Conservation (phyloP, 2,329 filamentous ascomycete species). For the Magnaporthiopsis incrustans region DNA sequence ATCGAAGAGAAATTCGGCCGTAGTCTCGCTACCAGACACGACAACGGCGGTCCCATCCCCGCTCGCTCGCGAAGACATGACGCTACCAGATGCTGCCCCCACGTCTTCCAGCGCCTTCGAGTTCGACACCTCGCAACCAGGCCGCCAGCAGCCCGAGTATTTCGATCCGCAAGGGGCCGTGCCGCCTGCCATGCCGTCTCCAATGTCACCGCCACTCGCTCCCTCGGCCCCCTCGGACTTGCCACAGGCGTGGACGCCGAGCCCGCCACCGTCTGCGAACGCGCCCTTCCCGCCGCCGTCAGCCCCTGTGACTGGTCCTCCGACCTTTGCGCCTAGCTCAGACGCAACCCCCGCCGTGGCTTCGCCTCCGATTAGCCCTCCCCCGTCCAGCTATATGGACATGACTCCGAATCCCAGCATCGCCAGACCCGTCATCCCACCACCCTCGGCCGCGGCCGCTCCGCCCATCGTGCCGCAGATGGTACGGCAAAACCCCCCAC, state of each 20-base stretch:
- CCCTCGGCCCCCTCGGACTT: conserved; percentile 15
- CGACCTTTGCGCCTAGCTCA: conserved; percentile 18
- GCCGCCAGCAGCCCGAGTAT: conserved; percentile 11
- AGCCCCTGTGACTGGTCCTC: conserved; percentile 17
- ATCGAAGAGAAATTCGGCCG: conserved; percentile 22
- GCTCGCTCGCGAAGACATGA: conserved; percentile 16
- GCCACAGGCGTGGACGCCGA: conserved; percentile 16
- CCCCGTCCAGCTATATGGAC: conserved; percentile 14
- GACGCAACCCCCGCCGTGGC: conserved; percentile 20
- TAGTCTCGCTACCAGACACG: conserved; percentile 27
- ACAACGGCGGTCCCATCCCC: conserved; percentile 26
- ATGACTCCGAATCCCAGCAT: conserved; percentile 15
- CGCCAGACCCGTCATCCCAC: conserved; percentile 3
- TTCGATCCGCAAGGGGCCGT: conserved; percentile 10
- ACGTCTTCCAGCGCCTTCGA: conserved; percentile 9
- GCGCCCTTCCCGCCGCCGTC: conserved; percentile 21
- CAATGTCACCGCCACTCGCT: conserved; percentile 21
- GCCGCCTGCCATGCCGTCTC: conserved; percentile 15
- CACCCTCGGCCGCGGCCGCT: background rate
- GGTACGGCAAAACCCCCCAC: conserved; percentile 13
- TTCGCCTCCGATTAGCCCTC: conserved; percentile 18
- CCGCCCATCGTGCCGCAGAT: background rate
- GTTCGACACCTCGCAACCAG: conserved; percentile 11
- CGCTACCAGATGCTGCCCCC: conserved; percentile 20
- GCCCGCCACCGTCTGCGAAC: conserved; percentile 21